Base-by-base conservation (phyloP, 2,329 filamentous ascomycete species). In the Tolypocladium paradoxum region DNA sequence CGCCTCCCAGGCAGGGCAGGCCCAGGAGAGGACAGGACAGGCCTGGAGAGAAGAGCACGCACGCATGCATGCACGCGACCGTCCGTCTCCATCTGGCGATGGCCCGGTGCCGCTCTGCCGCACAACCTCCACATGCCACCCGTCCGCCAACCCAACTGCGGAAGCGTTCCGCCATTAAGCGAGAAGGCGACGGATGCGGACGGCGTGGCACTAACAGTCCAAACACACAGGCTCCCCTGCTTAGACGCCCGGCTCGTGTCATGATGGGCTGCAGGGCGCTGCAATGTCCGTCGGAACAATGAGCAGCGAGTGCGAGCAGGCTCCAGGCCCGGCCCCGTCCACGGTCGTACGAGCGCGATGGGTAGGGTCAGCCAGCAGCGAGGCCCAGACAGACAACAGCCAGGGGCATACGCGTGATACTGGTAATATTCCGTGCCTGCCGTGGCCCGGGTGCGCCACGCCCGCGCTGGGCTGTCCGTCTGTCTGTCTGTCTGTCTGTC, bases 131-230 rank as follows among this genome's bases (percentile, higher is more conserved):
- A 24, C n/a, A 6, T 1, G 20, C 37, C 20, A 16, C 22, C 29
- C 40, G 40, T n/a, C n/a, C n/a, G n/a, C n/a, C n/a, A n/a, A n/a
- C n/a, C 40, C 24, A 29, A 29, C 22, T 45, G 51, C 54, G 54
- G 54, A 55, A 48, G 34, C 16, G 31, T 55, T 55, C 54, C 54
- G 54, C 37, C 33, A 53, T 55, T 53, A 55, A 55, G 54, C 51
- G 54, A 55, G 31, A 47, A 8, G n/a, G 38, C 36, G 38, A 27
- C 29, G 16, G 47, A 29, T 16, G 40, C 27, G 40, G 24, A n/a
- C 43, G 43, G 43, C 43, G 43, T 46, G 43, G 16, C 43, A n/a
- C 24, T 31, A 29, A n/a, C 16, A n/a, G n/a, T n/a, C n/a, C n/a
- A n/a, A n/a, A n/a, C n/a, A n/a, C n/a, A 46, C 43, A 29, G 38